Evolutionary conservation across 1,284 basidiomycete genomes (phyloP), one percentile per base, ranked within the genome.

Genomic region (Pyrrhoderma lamaoense): DNA sequence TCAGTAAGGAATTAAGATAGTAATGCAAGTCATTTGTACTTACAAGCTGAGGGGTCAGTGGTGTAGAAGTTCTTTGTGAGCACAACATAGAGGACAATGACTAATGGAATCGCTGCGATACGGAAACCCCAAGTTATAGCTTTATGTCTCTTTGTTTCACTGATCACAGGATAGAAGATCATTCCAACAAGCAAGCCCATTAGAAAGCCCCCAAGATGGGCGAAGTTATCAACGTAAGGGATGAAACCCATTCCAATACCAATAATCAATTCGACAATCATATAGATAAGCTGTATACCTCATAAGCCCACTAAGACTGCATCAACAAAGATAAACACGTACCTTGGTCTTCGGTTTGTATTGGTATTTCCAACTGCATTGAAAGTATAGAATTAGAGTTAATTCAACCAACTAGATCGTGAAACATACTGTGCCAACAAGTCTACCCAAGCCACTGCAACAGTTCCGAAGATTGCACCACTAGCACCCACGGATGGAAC

Each of bases 401-500:
- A 11, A 31, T 31, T 31, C 27, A 5, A 31, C 11, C 11, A 31
- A n/a, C n/a, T n/a, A n/a, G n/a, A n/a, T n/a, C n/a, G n/a, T n/a
- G n/a, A n/a, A n/a, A 31, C 27, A 31, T 31, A 31, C 27, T 99
- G 95, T 22, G 93, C 83, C 45, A 91, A 74, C 27, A 99, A 70
- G 64, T 99, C 95, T 1, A 96, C 84, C 77, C 86, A 89, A 18
- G 80, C 82, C 18, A 85, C 89, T 2, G 89, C 92, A 53, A 94
- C 77, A 34, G 89, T 91, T 2, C 93, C 93, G 55, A 97, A 96
- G 51, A 98, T 91, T 0, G 93, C 92, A 7, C 95, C 93, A 59
- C 85, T 89, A 0, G 94, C 95, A 42, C 95, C 95, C 1, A 93
- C 76, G n/a, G 89, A 91, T 0, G 94, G 93, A n/a, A 85, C 71